Evolutionary conservation across 2,329 filamentous ascomycete genomes (phyloP).

Genomic region (Eutypa lata): DNA sequence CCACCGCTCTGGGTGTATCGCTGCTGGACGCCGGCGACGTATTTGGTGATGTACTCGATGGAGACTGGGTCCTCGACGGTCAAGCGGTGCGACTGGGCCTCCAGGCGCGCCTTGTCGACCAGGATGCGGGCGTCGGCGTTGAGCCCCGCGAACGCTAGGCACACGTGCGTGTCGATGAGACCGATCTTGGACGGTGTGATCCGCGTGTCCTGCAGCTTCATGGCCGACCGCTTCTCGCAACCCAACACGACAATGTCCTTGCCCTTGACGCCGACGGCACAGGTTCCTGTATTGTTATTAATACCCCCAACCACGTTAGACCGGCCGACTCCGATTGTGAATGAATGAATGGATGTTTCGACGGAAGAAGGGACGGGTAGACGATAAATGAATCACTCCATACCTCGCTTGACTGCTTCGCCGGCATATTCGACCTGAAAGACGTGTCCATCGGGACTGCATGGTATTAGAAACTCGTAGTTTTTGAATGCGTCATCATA

Average conservation of each 20-base stretch:
- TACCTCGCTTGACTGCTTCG: conserved; percentile 97
- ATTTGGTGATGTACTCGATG: conserved; percentile 99
- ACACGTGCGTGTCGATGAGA: conserved; percentile 91
- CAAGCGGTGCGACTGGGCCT: conserved; percentile 94
- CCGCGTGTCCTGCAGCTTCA: conserved; percentile 98
- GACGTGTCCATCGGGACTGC: conserved; percentile 96
- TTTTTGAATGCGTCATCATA: background rate
- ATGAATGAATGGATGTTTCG: no score
- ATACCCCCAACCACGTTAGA: no score
- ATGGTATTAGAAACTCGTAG: conserved; percentile 39
- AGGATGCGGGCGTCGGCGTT: conserved; percentile 98
- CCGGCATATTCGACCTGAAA: conserved; percentile 99
- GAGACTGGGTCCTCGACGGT: conserved; percentile 96
- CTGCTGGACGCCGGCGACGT: conserved; percentile 96
- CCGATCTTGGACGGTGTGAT: conserved; percentile 99
- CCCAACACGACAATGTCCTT: conserved; percentile 90
- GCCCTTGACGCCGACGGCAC: conserved; percentile 96
- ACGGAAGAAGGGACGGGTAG: conserved; percentile 6
- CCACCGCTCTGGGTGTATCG: conserved; percentile 98
- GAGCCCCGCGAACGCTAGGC: conserved; percentile 92
- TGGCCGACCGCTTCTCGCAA: conserved; percentile 97
- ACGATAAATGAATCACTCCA: conserved; percentile 15
- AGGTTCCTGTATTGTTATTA: conserved; percentile 70
- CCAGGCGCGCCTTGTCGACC: conserved; percentile 94
- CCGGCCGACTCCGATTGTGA: no score